Evolutionary conservation across 441 rosid genomes (phyloP).

Genomic region (Aquilaria agallochum): DNA sequence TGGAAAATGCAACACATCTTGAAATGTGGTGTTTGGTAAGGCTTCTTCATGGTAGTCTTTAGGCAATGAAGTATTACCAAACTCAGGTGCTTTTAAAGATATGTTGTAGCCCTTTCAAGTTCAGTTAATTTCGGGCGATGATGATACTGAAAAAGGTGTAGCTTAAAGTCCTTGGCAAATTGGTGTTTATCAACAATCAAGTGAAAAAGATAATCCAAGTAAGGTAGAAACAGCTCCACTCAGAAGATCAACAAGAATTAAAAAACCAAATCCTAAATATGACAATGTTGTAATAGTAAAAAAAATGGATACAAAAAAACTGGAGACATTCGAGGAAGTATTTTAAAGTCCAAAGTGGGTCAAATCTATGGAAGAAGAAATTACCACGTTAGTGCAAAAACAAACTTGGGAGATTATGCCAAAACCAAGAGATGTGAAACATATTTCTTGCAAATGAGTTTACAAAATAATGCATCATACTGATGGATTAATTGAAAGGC

Average conservation of each 20-base stretch:
- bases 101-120: background rate
- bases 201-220: background rate
- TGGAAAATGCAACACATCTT: background rate
- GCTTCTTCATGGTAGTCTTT: conserved; percentile 6
- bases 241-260: background rate
- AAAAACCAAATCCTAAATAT: conserved; percentile 4
- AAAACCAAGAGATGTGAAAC: background rate
- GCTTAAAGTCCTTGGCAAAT: background rate
- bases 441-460: conserved; percentile 1
- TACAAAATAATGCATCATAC: background rate
- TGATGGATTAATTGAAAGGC: background rate
- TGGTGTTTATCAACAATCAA: background rate
- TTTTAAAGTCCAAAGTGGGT: background rate
- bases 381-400: background rate
- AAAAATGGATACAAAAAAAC: background rate
- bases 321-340: background rate
- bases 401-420: conserved; percentile 6
- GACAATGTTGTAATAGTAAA: background rate
- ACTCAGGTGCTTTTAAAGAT: background rate
- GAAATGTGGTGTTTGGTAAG: conserved; percentile 12
- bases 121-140: background rate
- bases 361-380: background rate
- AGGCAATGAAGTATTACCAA: background rate
- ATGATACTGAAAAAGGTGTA: background rate
- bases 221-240: background rate